phyloP scores from a whole-genome alignment of 345 rosid species.

The Lepidium sativum region DNA sequence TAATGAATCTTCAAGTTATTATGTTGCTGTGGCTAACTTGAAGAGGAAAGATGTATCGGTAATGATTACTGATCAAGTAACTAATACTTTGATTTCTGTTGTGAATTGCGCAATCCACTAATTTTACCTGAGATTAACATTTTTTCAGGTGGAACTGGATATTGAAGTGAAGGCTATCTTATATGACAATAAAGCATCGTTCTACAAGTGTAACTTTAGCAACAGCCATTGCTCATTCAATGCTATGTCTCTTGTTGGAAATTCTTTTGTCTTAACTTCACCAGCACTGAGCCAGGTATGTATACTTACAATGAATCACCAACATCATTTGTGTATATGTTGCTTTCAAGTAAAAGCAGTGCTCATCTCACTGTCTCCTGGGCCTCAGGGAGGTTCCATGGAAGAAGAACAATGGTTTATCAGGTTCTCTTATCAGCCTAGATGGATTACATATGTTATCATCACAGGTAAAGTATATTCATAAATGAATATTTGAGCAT shows the following conservation, averaged over 20 bases:
- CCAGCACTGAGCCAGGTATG: conserved; percentile 44
- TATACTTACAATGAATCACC: not conserved
- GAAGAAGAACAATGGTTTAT: conserved; percentile 55
- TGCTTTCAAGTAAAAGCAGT: not conserved
- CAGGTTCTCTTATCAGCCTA: conserved; percentile 52
- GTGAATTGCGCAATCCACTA: not conserved
- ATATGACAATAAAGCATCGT: conserved; percentile 59
- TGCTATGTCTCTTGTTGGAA: conserved; percentile 47
- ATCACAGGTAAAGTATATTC: conserved; percentile 40
- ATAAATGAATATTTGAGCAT: not conserved
- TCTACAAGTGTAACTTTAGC: conserved; percentile 59
- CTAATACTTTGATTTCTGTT: not conserved
- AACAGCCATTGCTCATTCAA: conserved; percentile 37
- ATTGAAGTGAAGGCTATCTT: conserved; percentile 41
- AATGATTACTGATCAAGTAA: conserved; percentile 5
- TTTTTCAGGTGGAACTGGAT: no score
- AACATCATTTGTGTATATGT: not conserved
- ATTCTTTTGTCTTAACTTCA: conserved; percentile 50
- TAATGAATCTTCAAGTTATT: conserved; percentile 46
- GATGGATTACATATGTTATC: conserved; percentile 55
- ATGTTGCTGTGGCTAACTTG: conserved; percentile 58
- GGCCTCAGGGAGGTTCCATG: conserved; percentile 33
- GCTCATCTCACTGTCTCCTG: not conserved
- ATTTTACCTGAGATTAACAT: not conserved
- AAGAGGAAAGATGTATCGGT: conserved; percentile 59